Evolutionary conservation across 208 protist genomes (phyloP).

Genomic region (Crithidia brevicula): DNA sequence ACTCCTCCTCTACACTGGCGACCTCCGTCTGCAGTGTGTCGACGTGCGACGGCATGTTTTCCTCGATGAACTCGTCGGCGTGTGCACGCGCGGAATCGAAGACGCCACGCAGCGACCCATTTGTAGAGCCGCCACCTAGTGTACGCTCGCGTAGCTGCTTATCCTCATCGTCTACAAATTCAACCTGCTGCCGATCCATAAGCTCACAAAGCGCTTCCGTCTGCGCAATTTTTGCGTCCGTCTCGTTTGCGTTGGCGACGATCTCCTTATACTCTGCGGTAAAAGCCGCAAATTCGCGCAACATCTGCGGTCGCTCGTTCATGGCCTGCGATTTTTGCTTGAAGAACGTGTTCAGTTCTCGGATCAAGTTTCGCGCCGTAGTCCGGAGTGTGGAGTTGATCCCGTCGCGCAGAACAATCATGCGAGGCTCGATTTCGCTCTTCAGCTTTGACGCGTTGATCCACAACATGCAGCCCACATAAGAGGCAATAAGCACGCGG

Average conservation of each 20-base stretch:
- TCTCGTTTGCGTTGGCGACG: conserved; percentile 43
- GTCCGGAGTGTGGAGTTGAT: conserved; percentile 79
- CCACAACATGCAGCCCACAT: conserved; percentile 89
- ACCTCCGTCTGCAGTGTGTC: conserved; percentile 75
- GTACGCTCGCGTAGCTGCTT: conserved; percentile 90
- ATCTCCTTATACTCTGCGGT: conserved; percentile 88
- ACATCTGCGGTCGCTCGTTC: conserved; percentile 67
- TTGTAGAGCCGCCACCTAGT: conserved; percentile 68
- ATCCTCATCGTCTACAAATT: conserved; percentile 90
- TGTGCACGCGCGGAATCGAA: conserved; percentile 88
- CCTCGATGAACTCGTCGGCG: conserved; percentile 90
- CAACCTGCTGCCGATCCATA: conserved; percentile 91
- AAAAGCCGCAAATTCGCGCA: conserved; percentile 89
- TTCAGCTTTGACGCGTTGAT: conserved; percentile 92
- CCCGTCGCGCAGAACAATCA: conserved; percentile 74
- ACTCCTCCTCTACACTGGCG: conserved; percentile 88
- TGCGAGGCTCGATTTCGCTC: conserved; percentile 87
- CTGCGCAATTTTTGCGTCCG: conserved; percentile 73
- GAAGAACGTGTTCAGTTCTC: conserved; percentile 84
- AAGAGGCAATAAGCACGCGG: conserved; percentile 87
- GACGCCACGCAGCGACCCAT: conserved; percentile 67
- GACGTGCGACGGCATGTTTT: conserved; percentile 77
- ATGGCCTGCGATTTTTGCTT: conserved; percentile 88
- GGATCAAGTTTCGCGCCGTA: conserved; percentile 63
- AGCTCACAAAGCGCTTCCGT: conserved; percentile 89